Percentiles rank a stretch among this genome's conserved stretches.
Conservation (phyloP, 345 rosid genomes). For the Crucihimalaya himalaica region DNA sequence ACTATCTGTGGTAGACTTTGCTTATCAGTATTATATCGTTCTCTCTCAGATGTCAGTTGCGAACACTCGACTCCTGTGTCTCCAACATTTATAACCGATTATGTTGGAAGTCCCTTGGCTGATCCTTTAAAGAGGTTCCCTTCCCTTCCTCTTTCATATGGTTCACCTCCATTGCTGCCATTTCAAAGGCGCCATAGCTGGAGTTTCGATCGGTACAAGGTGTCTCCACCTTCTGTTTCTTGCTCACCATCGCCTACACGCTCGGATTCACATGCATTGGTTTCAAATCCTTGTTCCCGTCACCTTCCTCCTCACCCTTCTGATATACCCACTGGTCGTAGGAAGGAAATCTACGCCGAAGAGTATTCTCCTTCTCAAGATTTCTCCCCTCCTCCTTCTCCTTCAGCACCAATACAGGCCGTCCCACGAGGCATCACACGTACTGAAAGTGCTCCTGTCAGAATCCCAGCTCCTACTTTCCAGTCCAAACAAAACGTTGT, state of each 20-base stretch:
- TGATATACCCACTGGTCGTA: conserved; percentile 51
- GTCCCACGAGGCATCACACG: conserved; percentile 49
- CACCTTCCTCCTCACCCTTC: conserved; percentile 61
- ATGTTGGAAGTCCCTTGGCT: conserved; percentile 97
- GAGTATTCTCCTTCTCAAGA: conserved; percentile 63
- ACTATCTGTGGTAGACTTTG: conserved; percentile 83
- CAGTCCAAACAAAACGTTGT: conserved; percentile 50
- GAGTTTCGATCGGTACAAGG: conserved; percentile 69
- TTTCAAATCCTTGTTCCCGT: conserved; percentile 53
- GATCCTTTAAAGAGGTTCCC: conserved; percentile 83
- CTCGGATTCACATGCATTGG: conserved; percentile 64
- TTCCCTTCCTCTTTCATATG: conserved; percentile 67
- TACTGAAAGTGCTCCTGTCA: conserved; percentile 89
- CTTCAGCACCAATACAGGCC: conserved; percentile 63
- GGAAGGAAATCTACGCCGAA: conserved; percentile 52
- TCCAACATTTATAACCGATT: conserved; percentile 80
- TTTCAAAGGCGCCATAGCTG: conserved; percentile 88
- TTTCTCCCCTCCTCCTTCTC: conserved; percentile 69
- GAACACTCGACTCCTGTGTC: conserved; percentile 77
- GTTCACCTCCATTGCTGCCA: conserved; percentile 79
- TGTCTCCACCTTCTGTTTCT: conserved; percentile 67
- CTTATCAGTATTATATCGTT: conserved; percentile 69
- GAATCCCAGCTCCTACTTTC: conserved; percentile 58
- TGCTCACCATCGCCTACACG: conserved; percentile 83
- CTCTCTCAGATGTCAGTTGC: conserved; percentile 63